A percentile compares a stretch with the other conserved stretches of the same genome.
These are phyloP conservation scores for Ogataea pini DNA, from an alignment of 805 yeast species.

Conservation along the genomic window DNA sequence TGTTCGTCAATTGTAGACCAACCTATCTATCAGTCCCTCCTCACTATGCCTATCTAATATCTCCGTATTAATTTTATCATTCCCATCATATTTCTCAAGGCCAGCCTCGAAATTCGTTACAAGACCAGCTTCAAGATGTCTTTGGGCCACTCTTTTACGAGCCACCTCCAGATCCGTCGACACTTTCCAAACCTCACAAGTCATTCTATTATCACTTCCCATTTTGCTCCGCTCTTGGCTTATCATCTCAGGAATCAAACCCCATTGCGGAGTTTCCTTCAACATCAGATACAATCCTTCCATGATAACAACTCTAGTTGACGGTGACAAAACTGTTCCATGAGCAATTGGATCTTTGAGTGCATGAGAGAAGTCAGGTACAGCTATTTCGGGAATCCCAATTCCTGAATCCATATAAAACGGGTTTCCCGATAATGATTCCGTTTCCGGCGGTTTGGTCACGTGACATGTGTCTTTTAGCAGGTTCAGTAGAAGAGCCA, in stretches of 20 bases:
- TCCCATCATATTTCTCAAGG: constrained; percentile 46
- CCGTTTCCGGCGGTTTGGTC: background rate
- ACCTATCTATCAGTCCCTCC: constrained; percentile 20
- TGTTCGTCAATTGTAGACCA: constrained; percentile 19
- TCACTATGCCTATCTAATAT: constrained; percentile 22
- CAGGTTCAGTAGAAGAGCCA: constrained; percentile 37
- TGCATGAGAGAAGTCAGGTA: constrained; percentile 78
- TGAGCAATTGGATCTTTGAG: constrained; percentile 68
- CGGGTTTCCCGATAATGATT: constrained; percentile 1
- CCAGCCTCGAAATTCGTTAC: constrained; percentile 52
- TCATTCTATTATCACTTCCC: background rate
- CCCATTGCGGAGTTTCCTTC: constrained; percentile 57
- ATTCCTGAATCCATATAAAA: constrained; percentile 14
- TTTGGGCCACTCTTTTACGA: constrained; percentile 57
- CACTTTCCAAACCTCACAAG: constrained; percentile 53
- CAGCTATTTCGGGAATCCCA: constrained; percentile 39
- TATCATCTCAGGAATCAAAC: constrained; percentile 41
- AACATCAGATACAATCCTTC: constrained; percentile 79
- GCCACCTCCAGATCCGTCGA: constrained; percentile 47
- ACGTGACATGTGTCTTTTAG: constrained; percentile 32
- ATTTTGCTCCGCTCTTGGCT: constrained; percentile 14
- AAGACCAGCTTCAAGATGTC: constrained; percentile 67
- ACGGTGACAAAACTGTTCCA: constrained; percentile 47
- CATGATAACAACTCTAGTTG: constrained; percentile 56
- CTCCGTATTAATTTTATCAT: constrained; percentile 67